Evolutionary conservation across 2,329 filamentous ascomycete genomes (phyloP), one percentile per base, ranked within the genome.

Genomic region (Alternaria sp.): DNA sequence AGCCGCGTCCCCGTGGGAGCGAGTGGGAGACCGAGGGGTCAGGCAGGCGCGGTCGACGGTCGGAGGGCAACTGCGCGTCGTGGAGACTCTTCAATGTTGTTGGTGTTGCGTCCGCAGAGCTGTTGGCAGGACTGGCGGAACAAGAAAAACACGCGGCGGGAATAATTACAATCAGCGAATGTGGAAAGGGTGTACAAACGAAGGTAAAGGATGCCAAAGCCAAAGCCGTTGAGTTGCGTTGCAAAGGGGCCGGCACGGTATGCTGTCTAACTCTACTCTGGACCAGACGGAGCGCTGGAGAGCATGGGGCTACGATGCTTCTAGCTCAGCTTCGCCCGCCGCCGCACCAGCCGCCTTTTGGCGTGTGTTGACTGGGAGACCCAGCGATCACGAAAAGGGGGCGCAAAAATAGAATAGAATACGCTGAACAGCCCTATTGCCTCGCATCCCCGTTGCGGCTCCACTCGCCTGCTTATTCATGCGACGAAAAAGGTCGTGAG

Each of bases 1-100:
- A 79, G 68, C 72, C 73, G 76, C 75, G 78, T 80, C 78, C 79
- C 78, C 67, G 70, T 61, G 73, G 77, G 77, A 77, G 74, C 77
- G 78, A 71, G 61, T 65, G 75, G 67, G 67, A 74, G 67, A 64
- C 74, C 61, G 62, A 44, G 30, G 57, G 53, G 64, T 71, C 74
- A 76, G 67, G 67, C 67, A 67, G 56, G 36, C 57, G 62, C 45
- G 59, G 55, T 30, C 23, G 32, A 11, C 45, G 28, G 52, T 62
- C 43, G 57, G 55, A 56, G 30, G 65, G 53, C 57, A 59, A 54
- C 52, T 55, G 59, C 56, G 36, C 46, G 62, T 57, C 52, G 61
- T 40, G 36, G 36, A 40, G 57, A 60, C 62, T 55, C 57, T 28
- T 63, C 50, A 62, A 52, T 57, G 36, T 51, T 23, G 60, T 45